A percentile compares a stretch with the other conserved stretches of the same genome.
These are phyloP conservation scores for Irpex sp. DNA, from an alignment of 1,284 basidiomycete species.

Conservation along the genomic window DNA sequence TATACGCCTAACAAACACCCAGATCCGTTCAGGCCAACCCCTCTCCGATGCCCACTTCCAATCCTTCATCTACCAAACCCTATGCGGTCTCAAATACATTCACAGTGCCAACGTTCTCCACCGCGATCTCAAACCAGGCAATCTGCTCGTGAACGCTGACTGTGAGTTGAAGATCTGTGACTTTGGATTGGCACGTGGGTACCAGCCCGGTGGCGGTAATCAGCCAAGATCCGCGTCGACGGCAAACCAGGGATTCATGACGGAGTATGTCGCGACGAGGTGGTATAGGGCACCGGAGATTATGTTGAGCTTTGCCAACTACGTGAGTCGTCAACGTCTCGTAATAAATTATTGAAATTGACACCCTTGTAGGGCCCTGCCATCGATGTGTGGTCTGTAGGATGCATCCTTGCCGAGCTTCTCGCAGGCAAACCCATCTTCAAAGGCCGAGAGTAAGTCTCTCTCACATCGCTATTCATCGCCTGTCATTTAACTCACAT, in stretches of 20 bases:
- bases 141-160: conserved; percentile 96
- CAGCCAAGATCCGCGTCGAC: conserved; percentile 50
- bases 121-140: conserved; percentile 96
- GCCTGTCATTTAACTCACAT: background rate
- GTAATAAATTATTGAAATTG: background rate
- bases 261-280: conserved; percentile 96
- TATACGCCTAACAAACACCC: conserved; percentile 3
- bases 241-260: conserved; percentile 97
- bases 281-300: conserved; percentile 98
- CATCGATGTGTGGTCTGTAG: conserved; percentile 98
- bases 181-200: conserved; percentile 95
- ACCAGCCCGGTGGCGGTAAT: conserved; percentile 57
- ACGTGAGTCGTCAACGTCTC: conserved; percentile 41
- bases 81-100: conserved; percentile 98
- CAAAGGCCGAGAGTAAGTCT: conserved; percentile 90
- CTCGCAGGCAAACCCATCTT: conserved; percentile 97
- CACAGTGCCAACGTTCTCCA: conserved; percentile 98
- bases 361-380: conserved; percentile 58
- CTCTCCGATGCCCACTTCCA: conserved; percentile 99
- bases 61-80: conserved; percentile 97
- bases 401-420: conserved; percentile 96
- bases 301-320: conserved; percentile 97
- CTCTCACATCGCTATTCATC: background rate
- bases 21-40: conserved; percentile 97
- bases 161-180: conserved; percentile 99